phyloP scores from a whole-genome alignment of 345 rosid genomes.

The Murraya koenigii region DNA sequence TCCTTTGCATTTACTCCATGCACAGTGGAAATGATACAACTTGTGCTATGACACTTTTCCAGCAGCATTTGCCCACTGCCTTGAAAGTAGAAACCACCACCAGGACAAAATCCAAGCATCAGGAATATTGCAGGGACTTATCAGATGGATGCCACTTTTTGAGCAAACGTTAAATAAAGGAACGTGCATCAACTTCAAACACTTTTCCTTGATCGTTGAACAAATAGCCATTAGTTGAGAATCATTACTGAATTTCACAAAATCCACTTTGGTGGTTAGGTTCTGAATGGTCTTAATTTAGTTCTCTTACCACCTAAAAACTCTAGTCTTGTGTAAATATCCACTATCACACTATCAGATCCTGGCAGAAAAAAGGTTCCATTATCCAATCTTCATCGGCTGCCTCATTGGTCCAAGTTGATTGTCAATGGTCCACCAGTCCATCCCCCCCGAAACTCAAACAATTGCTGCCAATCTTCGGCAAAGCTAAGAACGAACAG shows the following conservation, averaged over 20 bases:
- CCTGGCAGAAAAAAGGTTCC: slow-evolving; percentile 79
- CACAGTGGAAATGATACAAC: slow-evolving; percentile 72
- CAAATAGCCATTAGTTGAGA: slow-evolving; percentile 77
- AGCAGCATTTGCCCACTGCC: slow-evolving; percentile 81
- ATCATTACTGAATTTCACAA: slow-evolving; percentile 77
- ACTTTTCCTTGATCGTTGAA: slow-evolving; percentile 66
- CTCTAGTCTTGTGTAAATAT: slow-evolving; percentile 72
- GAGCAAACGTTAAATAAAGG: slow-evolving; percentile 56
- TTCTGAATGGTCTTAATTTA: slow-evolving; percentile 75
- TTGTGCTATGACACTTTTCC: slow-evolving; percentile 77
- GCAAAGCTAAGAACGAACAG: slow-evolving; percentile 65
- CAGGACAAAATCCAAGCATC: slow-evolving; percentile 82
- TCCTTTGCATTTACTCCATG: slow-evolving; percentile 29
- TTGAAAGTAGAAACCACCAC: slow-evolving; percentile 61
- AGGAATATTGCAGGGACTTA: slow-evolving; percentile 51
- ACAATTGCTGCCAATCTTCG: slow-evolving; percentile 56
- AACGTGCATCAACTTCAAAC: slow-evolving; percentile 43
- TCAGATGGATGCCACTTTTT: slow-evolving; percentile 71
- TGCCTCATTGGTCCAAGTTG: slow-evolving; percentile 73
- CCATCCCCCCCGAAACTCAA: slow-evolving; percentile 93
- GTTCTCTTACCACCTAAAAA: slow-evolving; percentile 77
- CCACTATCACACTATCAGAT: slow-evolving; percentile 80
- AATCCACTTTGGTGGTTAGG: slow-evolving; percentile 73
- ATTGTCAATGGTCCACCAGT: slow-evolving; percentile 80
- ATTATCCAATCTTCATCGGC: slow-evolving; percentile 78